Evolutionary conservation across 2,329 filamentous ascomycete species (phyloP).

Genomic region (Shiraia bambusicola): DNA sequence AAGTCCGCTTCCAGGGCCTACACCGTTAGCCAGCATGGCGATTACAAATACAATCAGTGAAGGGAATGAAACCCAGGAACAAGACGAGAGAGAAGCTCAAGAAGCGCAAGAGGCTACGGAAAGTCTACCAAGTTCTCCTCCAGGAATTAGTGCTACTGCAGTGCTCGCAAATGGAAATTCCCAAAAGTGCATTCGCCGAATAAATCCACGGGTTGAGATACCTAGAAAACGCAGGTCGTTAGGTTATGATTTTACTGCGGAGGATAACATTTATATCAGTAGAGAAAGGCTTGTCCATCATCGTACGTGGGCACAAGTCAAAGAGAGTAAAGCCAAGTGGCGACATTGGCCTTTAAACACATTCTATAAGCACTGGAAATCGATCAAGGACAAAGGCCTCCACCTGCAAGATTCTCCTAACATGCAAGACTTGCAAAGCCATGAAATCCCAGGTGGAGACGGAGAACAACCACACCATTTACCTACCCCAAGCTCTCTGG

Average conservation of each 20-base stretch:
- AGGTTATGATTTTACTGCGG: conserved; percentile 31
- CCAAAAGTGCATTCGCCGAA: conserved; percentile 7
- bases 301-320: conserved; percentile 27
- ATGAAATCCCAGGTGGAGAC: not conserved
- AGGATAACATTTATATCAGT: conserved; percentile 42
- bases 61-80: too few species aligned
- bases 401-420: conserved; percentile 3
- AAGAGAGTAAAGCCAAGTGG: conserved; percentile 22
- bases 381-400: conserved; percentile 12
- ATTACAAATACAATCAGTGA: too few species aligned
- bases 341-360: conserved; percentile 15
- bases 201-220: conserved; percentile 17
- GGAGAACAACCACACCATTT: conserved; percentile 17
- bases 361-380: conserved; percentile 19
- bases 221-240: not conserved
- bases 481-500: conserved; percentile 33
- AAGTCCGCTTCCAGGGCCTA: conserved; percentile 8
- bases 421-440: not conserved
- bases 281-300: conserved; percentile 29
- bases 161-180: not conserved
- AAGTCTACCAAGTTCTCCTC: not conserved
- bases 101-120: not conserved
- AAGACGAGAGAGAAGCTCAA: not conserved
- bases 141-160: not conserved
- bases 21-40: not conserved